Evolutionary conservation across 1,284 basidiomycete genomes (phyloP).

Genomic region (Tilletiaria anomala): DNA sequence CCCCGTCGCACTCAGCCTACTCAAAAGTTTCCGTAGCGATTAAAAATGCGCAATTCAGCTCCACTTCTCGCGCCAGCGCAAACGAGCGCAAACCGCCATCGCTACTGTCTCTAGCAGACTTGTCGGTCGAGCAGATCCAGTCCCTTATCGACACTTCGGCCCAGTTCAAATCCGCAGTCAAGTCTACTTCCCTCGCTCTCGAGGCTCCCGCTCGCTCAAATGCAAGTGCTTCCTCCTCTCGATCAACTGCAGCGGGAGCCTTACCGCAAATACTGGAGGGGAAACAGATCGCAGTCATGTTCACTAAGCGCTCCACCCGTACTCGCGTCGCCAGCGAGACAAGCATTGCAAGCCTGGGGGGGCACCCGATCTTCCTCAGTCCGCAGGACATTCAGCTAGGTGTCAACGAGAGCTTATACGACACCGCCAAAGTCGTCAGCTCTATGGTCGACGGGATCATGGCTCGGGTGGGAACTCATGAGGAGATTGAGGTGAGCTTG

Average conservation of each 20-base stretch:
- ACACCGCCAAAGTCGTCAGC: slow-evolving; percentile 66
- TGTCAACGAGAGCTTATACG: slow-evolving; percentile 76
- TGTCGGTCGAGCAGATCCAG: slow-evolving; percentile 56
- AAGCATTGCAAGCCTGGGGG: slow-evolving; percentile 40
- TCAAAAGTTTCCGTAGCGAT: too few species aligned
- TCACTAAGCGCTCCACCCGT: slow-evolving; percentile 82
- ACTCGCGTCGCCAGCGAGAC: slow-evolving; percentile 83
- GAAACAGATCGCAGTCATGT: slow-evolving; percentile 75
- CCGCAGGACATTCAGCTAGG: slow-evolving; percentile 84
- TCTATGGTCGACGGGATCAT: slow-evolving; percentile 96
- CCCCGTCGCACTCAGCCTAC: too few species aligned
- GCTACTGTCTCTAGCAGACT: slow-evolving; percentile 70
- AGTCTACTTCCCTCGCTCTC: slow-evolving; percentile 41
- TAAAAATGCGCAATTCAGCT: too few species aligned
- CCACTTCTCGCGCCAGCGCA: too few species aligned
- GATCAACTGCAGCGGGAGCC: slow-evolving; percentile 1
- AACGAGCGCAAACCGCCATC: slow-evolving; percentile 45
- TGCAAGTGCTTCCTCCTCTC: too few species aligned
- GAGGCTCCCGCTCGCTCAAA: slow-evolving; percentile 46
- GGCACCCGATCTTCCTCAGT: slow-evolving; percentile 83
- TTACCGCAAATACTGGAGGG: slow-evolving; percentile 51
- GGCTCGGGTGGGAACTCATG: slow-evolving; percentile 80
- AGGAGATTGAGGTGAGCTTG: slow-evolving; percentile 67
- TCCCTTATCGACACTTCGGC: slow-evolving; percentile 52
- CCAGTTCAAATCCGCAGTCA: slow-evolving; percentile 48